Conservation (phyloP, 805 yeast species). For the Kluyveromyces nonfermentans region DNA sequence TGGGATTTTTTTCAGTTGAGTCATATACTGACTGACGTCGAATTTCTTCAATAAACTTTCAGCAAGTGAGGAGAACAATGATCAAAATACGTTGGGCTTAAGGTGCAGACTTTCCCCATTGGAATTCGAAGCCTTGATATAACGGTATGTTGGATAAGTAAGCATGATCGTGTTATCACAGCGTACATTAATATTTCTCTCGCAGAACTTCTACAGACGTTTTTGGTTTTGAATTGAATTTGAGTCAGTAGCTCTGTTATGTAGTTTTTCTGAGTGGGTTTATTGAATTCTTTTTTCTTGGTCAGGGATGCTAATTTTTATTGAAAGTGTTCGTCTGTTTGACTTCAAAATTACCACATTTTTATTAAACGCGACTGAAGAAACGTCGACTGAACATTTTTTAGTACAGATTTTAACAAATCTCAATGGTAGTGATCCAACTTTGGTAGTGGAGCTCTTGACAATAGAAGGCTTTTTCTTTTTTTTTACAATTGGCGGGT, state of each 20-base stretch:
- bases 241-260: neutral
- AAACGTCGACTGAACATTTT: constrained; percentile 31
- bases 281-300: neutral
- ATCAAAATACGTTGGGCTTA: too few relatives aligned
- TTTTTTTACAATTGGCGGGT: constrained; percentile 3
- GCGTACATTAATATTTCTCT: too few relatives aligned
- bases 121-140: too few relatives aligned
- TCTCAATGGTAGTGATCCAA: constrained; percentile 30
- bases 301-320: constrained; percentile 16
- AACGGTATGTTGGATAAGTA: too few relatives aligned
- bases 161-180: too few relatives aligned
- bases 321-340: constrained; percentile 21
- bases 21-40: too few relatives aligned
- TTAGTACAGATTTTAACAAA: constrained; percentile 34
- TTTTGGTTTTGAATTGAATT: too few relatives aligned
- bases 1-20: too few relatives aligned
- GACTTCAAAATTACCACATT: constrained; percentile 22
- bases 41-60: too few relatives aligned
- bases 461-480: constrained; percentile 11
- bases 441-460: constrained; percentile 11
- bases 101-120: too few relatives aligned
- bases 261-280: neutral
- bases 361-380: constrained; percentile 35
- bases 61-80: too few relatives aligned
- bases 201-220: too few relatives aligned